Evolutionary conservation across 306 rosid genomes (phyloP).

Genomic region (Rosa lucieae): DNA sequence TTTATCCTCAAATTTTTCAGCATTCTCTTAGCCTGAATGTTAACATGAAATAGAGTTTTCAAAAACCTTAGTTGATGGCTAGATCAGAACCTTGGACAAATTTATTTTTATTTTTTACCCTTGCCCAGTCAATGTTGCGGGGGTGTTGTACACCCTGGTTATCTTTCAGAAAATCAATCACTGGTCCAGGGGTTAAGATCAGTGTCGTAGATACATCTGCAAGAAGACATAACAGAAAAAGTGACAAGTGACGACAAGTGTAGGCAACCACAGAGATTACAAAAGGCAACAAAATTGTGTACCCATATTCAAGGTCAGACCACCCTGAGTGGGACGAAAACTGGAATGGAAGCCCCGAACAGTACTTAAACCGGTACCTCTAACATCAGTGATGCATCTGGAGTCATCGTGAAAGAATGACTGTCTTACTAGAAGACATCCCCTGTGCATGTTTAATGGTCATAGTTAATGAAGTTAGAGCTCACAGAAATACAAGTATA

Average conservation of each 20-base stretch:
- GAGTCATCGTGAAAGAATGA: slow-evolving; percentile 78
- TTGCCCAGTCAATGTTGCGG: slow-evolving; percentile 73
- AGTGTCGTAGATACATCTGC: slow-evolving; percentile 83
- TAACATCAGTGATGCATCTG: slow-evolving; percentile 56
- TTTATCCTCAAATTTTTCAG: slow-evolving; percentile 74
- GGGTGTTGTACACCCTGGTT: slow-evolving; percentile 60
- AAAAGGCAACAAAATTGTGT: slow-evolving; percentile 19
- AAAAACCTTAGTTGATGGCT: slow-evolving; percentile 5
- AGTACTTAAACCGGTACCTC: slow-evolving; percentile 64
- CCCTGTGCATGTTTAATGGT: slow-evolving; percentile 47
- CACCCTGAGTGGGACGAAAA: slow-evolving; percentile 59
- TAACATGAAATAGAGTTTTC: slow-evolving; percentile 21
- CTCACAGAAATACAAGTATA: neutral
- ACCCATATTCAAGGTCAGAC: slow-evolving; percentile 88
- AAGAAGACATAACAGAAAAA: slow-evolving; percentile 17
- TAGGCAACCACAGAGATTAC: slow-evolving; percentile 19
- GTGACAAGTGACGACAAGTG: neutral
- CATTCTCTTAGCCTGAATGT: slow-evolving; percentile 72
- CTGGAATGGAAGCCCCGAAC: slow-evolving; percentile 83
- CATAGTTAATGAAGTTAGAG: no score
- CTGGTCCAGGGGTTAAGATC: slow-evolving; percentile 79
- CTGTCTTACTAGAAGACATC: slow-evolving; percentile 82
- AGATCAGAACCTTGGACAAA: slow-evolving; percentile 8
- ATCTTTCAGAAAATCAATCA: slow-evolving; percentile 63
- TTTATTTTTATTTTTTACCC: slow-evolving; percentile 37